Evolutionary conservation across 441 rosid species (phyloP).

Genomic region (Gossypium laxum): DNA sequence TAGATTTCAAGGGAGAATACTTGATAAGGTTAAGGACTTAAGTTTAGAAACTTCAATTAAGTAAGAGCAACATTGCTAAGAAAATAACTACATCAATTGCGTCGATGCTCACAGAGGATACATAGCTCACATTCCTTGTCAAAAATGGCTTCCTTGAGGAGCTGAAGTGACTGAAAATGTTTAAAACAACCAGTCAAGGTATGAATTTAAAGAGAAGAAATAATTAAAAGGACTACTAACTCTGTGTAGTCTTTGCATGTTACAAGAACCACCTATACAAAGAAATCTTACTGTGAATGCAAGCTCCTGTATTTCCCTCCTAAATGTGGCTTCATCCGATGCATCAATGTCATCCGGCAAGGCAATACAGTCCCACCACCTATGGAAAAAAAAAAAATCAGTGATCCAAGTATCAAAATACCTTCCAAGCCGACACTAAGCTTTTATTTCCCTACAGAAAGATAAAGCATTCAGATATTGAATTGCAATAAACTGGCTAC

Average conservation of each 20-base stretch:
- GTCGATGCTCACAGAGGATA: constrained; percentile 38
- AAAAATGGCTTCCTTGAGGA: constrained; percentile 64
- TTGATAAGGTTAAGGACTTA: constrained; percentile 48
- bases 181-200: constrained; percentile 8
- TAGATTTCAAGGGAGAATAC: constrained; percentile 88
- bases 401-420: background rate
- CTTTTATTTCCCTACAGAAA: background rate
- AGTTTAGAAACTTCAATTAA: constrained; percentile 8
- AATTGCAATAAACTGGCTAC: background rate
- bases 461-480: background rate
- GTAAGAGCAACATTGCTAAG: background rate
- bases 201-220: background rate
- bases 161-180: constrained; percentile 62
- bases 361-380: constrained; percentile 95
- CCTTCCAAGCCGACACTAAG: background rate
- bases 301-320: constrained; percentile 67
- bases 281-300: constrained; percentile 44
- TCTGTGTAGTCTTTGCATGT: constrained; percentile 6
- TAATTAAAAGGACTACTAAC: background rate
- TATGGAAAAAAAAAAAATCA: constrained; percentile 11
- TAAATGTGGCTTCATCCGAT: constrained; percentile 57
- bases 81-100: background rate
- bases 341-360: constrained; percentile 73
- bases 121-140: constrained; percentile 74
- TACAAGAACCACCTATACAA: background rate